A percentile compares a stretch with the other conserved stretches of the same genome.
Conservation (phyloP, 768 basidiomycete genomes). For the Leccinum sublutescens region DNA sequence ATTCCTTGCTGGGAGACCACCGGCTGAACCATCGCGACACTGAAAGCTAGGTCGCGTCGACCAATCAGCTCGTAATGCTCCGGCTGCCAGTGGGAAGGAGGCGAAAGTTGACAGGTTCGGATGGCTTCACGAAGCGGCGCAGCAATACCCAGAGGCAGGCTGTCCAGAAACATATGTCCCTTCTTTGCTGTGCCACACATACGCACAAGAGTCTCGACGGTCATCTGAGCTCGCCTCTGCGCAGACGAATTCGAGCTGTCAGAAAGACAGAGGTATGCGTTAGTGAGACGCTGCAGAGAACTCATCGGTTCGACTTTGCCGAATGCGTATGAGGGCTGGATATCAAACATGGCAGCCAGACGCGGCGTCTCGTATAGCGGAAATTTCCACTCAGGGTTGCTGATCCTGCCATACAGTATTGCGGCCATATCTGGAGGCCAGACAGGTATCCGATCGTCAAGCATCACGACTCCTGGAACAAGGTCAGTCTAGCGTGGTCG, state of each 20-base stretch:
- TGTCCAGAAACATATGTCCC: constrained; percentile 48
- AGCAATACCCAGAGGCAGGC: constrained; percentile 66
- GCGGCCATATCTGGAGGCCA: constrained; percentile 78
- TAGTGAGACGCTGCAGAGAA: constrained; percentile 51
- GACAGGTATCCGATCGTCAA: constrained; percentile 71
- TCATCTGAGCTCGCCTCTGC: constrained; percentile 66
- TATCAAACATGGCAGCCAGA: constrained; percentile 48
- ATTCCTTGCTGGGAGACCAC: constrained; percentile 28
- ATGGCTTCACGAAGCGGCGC: constrained; percentile 82
- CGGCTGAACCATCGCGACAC: constrained; percentile 32
- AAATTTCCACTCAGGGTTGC: constrained; percentile 67
- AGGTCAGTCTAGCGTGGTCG: constrained; percentile 9
- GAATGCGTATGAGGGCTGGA: constrained; percentile 56
- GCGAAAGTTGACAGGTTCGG: constrained; percentile 78
- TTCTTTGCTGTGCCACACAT: constrained; percentile 37
- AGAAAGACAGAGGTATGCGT: constrained; percentile 57
- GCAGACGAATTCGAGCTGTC: constrained; percentile 49
- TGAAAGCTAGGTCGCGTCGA: constrained; percentile 32
- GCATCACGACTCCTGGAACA: constrained; percentile 39
- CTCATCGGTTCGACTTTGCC: constrained; percentile 60
- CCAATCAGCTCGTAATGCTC: constrained; percentile 36
- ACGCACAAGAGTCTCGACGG: constrained; percentile 54
- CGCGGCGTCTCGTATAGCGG: constrained; percentile 45
- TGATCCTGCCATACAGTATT: constrained; percentile 55
- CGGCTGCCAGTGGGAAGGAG: constrained; percentile 69